These are phyloP conservation scores for Conringia planisiliqua DNA, from an alignment of 345 rosid genomes.

Conservation along the genomic window DNA sequence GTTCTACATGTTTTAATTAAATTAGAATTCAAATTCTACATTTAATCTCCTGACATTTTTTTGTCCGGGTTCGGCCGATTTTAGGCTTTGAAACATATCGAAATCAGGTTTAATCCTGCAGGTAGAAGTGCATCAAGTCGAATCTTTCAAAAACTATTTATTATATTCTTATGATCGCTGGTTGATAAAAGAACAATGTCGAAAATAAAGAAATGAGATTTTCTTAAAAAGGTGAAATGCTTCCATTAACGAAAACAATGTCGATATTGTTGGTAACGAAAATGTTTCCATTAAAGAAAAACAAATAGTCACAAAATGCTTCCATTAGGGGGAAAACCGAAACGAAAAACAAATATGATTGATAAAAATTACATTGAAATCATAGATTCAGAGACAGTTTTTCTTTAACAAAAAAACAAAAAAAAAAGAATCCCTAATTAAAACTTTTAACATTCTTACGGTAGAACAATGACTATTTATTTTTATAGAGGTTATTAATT, in stretches of 20 bases:
- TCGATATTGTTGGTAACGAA: too few relatives aligned
- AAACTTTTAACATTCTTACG: not conserved
- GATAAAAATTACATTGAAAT: too few relatives aligned
- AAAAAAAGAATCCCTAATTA: too few relatives aligned
- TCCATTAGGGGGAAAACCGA: too few relatives aligned
- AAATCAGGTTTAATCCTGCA: not conserved
- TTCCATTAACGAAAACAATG: too few relatives aligned
- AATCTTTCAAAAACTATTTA: not conserved
- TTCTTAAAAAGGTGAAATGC: too few relatives aligned
- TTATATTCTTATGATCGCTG: too few relatives aligned
- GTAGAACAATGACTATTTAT: not conserved
- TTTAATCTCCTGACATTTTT: not conserved
- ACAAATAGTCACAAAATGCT: too few relatives aligned
- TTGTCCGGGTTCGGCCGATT: not conserved
- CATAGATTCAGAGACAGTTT: too few relatives aligned
- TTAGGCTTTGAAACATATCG: not conserved
- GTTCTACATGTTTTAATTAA: not conserved
- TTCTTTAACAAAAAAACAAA: too few relatives aligned
- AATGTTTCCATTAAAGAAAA: too few relatives aligned
- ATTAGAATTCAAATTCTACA: not conserved
- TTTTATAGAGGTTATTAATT: not conserved
- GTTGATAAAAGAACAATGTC: not conserved
- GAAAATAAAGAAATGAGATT: not conserved
- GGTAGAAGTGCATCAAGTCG: not conserved
- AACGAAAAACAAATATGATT: too few relatives aligned